These are phyloP conservation scores for Grosmannia huntii DNA, from an alignment of 2,329 filamentous ascomycete genomes.

Conservation along the genomic window DNA sequence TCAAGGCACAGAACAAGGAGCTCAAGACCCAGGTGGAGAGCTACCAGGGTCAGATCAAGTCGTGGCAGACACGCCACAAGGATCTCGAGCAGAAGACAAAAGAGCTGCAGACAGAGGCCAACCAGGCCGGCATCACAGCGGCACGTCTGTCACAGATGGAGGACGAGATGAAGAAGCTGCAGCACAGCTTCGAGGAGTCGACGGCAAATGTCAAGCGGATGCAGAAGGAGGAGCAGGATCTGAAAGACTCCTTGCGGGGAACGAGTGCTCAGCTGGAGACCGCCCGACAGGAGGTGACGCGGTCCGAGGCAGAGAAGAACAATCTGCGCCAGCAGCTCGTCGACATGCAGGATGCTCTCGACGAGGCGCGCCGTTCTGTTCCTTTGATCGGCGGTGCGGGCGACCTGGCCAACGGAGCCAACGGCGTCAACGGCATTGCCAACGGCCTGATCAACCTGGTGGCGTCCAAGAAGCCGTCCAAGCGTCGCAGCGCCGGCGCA, in stretches of 20 bases:
- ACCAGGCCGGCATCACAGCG: conserved; percentile 91
- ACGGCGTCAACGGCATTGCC: conserved; percentile 10
- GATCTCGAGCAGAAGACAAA: conserved; percentile 80
- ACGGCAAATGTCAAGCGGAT: conserved; percentile 81
- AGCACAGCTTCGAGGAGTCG: conserved; percentile 81
- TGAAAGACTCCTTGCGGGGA: conserved; percentile 68
- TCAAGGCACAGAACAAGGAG: conserved; percentile 90
- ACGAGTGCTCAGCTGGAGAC: conserved; percentile 73
- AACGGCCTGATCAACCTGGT: conserved; percentile 79
- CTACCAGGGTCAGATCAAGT: conserved; percentile 92
- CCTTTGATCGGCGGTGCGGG: conserved; percentile 42
- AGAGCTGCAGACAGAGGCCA: conserved; percentile 90
- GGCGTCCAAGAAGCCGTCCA: conserved; percentile 81
- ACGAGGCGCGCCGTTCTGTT: conserved; percentile 65
- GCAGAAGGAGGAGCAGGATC: conserved; percentile 81
- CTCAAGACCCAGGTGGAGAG: conserved; percentile 82
- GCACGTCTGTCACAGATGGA: conserved; percentile 86
- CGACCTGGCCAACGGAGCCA: conserved; percentile 42
- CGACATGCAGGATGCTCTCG: conserved; percentile 85
- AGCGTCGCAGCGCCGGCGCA: conserved; percentile 80
- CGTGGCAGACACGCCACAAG: conserved; percentile 87
- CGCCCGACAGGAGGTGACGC: conserved; percentile 59
- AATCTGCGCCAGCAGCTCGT: conserved; percentile 77
- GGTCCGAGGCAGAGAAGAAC: conserved; percentile 74
- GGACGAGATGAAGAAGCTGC: conserved; percentile 86